Conservation (phyloP, 2,329 filamentous ascomycete species). For the Fusarium pseudonygamai region DNA sequence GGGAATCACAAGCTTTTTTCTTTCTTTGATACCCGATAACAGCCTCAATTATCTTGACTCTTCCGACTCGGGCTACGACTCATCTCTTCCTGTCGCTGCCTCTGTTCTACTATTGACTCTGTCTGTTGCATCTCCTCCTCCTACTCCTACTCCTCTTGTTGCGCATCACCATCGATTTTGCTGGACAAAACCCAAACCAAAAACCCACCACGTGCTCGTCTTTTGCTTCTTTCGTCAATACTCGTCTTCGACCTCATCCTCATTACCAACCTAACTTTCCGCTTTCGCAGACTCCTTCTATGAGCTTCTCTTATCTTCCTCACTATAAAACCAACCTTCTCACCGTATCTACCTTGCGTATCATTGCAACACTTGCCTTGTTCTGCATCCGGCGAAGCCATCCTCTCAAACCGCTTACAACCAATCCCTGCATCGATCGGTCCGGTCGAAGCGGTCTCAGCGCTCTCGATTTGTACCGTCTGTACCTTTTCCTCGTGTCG, state of each 20-base stretch:
- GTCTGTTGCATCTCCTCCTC: conserved; percentile 3
- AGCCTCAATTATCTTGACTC: conserved; percentile 10
- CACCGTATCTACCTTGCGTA: conserved; percentile 27
- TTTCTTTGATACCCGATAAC: conserved; percentile 24
- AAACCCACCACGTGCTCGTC: conserved; percentile 26
- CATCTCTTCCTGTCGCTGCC: conserved; percentile 4
- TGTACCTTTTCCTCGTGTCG: conserved; percentile 29
- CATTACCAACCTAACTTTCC: neutral
- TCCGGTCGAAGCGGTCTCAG: conserved; percentile 27
- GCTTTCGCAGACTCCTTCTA: conserved; percentile 27
- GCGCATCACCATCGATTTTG: conserved; percentile 28
- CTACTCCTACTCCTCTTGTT: neutral
- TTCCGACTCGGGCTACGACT: conserved; percentile 1
- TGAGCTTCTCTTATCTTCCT: conserved; percentile 32
- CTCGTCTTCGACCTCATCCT: neutral
- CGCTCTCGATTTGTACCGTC: conserved; percentile 28
- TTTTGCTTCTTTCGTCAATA: conserved; percentile 18
- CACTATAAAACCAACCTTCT: conserved; percentile 17
- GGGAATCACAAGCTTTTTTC: conserved; percentile 23
- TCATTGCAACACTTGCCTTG: conserved; percentile 21
- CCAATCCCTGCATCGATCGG: conserved; percentile 31
- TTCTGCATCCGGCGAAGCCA: conserved; percentile 33
- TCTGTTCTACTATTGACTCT: neutral
- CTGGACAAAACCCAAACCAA: conserved; percentile 24
- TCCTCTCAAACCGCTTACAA: conserved; percentile 32